Conservation (phyloP, 352 stramenopile genomes). For the Albugo candida region DNA sequence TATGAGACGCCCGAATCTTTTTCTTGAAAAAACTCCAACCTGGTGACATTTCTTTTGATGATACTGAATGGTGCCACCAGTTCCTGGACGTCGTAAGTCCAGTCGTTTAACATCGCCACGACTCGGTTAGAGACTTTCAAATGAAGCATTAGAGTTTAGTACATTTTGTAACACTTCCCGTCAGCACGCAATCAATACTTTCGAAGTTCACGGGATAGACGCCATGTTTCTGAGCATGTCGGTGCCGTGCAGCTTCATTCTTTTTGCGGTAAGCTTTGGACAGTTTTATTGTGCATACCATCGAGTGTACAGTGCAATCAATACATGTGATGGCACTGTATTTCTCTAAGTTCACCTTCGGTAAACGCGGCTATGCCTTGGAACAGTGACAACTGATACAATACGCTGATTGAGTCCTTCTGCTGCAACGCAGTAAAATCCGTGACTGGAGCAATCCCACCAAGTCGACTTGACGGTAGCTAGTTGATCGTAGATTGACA, state of each 20-base stretch:
- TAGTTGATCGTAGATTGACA: slow-evolving; percentile 10
- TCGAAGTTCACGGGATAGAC: slow-evolving; percentile 2
- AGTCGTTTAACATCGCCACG: slow-evolving; percentile 1
- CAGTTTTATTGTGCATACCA: slow-evolving; percentile 5
- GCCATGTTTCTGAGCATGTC: not conserved
- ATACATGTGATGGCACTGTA: not conserved
- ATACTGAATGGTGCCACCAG: slow-evolving; percentile 1
- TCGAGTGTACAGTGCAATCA: not conserved
- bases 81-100: slow-evolving; percentile 4
- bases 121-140: slow-evolving; percentile 1
- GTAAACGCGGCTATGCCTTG: not conserved
- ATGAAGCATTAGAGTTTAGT: slow-evolving; percentile 2
- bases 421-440: slow-evolving; percentile 12
- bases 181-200: slow-evolving; percentile 1
- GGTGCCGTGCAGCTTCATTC: not conserved
- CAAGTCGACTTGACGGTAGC: no score
- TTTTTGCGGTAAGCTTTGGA: not conserved
- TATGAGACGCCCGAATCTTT: slow-evolving; percentile 1
- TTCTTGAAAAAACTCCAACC: slow-evolving; percentile 3
- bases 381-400: not conserved
- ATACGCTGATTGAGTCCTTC: not conserved
- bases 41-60: not conserved
- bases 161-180: not conserved
- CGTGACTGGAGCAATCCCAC: slow-evolving; percentile 9
- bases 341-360: slow-evolving; percentile 1